Evolutionary conservation across 106 monocot genomes (phyloP).

Genomic region (Dactylorhiza incarnata): DNA sequence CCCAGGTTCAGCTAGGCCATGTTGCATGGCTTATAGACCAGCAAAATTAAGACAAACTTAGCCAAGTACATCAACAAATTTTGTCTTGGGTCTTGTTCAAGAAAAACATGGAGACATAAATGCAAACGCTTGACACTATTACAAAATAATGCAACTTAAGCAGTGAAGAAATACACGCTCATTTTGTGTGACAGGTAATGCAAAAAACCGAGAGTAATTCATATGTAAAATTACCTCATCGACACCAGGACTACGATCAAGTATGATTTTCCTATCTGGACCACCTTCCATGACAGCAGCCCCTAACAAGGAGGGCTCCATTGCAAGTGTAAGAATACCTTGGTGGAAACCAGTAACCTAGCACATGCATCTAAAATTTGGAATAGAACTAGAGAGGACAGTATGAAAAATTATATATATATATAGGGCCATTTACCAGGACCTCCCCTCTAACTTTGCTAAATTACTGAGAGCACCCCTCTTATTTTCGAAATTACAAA

Average conservation of each 20-base stretch:
- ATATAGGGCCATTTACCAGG: too few species aligned
- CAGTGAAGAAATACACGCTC: not conserved
- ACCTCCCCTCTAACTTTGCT: too few species aligned
- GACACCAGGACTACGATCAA: constrained; percentile 77
- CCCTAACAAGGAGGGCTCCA: constrained; percentile 82
- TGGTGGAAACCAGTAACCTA: constrained; percentile 89
- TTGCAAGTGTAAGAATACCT: constrained; percentile 77
- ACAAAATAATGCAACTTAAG: not conserved
- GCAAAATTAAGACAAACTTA: not conserved
- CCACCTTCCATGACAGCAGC: constrained; percentile 85
- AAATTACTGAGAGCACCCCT: too few species aligned
- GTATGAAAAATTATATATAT: not conserved
- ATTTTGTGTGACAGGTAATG: not conserved
- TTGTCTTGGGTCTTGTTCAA: not conserved
- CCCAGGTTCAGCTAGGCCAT: not conserved
- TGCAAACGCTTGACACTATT: not conserved
- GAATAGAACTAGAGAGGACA: not conserved
- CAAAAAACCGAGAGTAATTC: not conserved
- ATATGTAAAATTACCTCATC: constrained; percentile 60
- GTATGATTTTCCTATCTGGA: constrained; percentile 83
- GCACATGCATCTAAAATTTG: not conserved
- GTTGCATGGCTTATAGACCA: not conserved
- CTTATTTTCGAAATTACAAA: too few species aligned
- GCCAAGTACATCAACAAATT: not conserved
- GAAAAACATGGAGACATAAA: not conserved